Evolutionary conservation across 108 stramenopile genomes (phyloP), one percentile per base, ranked within the genome.

Genomic region (Ochromonas danica): DNA sequence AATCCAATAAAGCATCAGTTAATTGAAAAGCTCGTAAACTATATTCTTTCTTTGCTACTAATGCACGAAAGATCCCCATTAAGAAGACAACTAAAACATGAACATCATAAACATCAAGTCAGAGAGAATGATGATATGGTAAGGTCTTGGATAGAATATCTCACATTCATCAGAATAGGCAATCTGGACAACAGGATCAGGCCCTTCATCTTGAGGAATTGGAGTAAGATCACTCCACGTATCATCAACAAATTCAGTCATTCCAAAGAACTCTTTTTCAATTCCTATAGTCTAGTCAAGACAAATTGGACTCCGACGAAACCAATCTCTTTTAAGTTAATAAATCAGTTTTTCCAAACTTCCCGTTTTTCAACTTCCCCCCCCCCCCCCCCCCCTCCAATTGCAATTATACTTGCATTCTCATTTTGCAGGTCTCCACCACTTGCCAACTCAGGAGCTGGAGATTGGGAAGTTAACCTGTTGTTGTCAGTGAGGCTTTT

Each of bases 151-250:
- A 31, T 43, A 17, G 42, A 81, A n/a, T n/a, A n/a, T n/a, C 67
- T 81, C 78, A 86, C 94, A 98, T 40, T 90, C 84, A 0, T 87
- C 80, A 14, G 88, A 77, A 86, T 98, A 98, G 41, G 90, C 87
- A 82, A 98, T 98, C 67, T 85, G 70, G 80, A 92, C 94, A 40
- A 96, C 95, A 10, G 93, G 90, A 40, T 91, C 61, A 0, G 92
- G 90, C 2, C 93, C 94, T 38, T 96, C 95, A 63, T 93, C 90
- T 82, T 95, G 94, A 1, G 90, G 89, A 62, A 96, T 84, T 2
- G 96, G 97, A 25, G 84, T 85, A 61, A 98, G 71, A 80, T 98
- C 87, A 14, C 43, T 82, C 45, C 85, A 87, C 6, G 25, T 25
- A 40, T 17, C 28, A 25, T 3, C 30, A 61, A 35, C 10, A 72